Conservation (phyloP, 371 early-diverging fungal species). For the Apophysomyces elegans region DNA sequence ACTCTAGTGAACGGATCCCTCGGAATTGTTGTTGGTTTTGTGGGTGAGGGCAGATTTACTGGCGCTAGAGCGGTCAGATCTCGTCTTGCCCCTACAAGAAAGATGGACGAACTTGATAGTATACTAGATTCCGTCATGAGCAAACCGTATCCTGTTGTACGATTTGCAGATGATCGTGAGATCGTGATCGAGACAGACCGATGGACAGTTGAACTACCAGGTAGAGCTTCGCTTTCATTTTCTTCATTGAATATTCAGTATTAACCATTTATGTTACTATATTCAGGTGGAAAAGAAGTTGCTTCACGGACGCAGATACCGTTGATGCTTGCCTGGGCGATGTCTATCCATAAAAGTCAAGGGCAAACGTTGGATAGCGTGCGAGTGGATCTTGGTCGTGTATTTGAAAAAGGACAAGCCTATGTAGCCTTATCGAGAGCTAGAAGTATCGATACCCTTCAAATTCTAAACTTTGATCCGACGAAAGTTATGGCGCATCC, state of each 20-base stretch:
- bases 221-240: slow-evolving; percentile 17
- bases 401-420: slow-evolving; percentile 89
- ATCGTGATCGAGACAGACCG: slow-evolving; percentile 56
- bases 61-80: slow-evolving; percentile 4
- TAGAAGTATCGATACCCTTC: slow-evolving; percentile 63
- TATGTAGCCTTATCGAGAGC: slow-evolving; percentile 91
- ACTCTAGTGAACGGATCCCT: slow-evolving; percentile 86
- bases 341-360: slow-evolving; percentile 89
- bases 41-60: slow-evolving; percentile 33
- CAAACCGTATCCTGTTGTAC: slow-evolving; percentile 56
- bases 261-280: background rate
- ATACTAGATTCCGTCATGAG: background rate
- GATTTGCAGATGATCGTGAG: slow-evolving; percentile 52
- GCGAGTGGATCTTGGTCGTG: slow-evolving; percentile 73
- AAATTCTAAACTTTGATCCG: slow-evolving; percentile 76
- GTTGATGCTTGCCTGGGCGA: slow-evolving; percentile 66
- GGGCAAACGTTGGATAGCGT: slow-evolving; percentile 89
- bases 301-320: slow-evolving; percentile 63
- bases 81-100: background rate
- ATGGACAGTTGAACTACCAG: slow-evolving; percentile 65
- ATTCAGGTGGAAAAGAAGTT: slow-evolving; percentile 25
- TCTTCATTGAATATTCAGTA: no score
- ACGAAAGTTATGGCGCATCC: slow-evolving; percentile 71
- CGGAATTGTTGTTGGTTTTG: slow-evolving; percentile 73
- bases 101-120: background rate